Percentiles rank a stretch among this genome's conserved stretches.
phyloP scores from a whole-genome alignment of 345 rosid species.

The Gossypium australe region DNA sequence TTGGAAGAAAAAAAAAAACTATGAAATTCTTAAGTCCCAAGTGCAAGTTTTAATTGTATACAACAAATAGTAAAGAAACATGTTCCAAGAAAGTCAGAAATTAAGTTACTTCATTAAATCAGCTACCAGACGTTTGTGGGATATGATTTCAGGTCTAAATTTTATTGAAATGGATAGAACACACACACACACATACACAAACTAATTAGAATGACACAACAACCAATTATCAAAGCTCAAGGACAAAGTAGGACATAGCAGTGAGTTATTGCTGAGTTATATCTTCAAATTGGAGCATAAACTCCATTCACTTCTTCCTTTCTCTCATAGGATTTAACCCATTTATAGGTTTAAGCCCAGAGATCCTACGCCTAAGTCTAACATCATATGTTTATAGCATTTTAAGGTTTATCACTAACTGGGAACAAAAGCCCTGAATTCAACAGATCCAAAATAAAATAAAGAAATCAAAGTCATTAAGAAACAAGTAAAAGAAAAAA shows the following conservation, averaged over 20 bases:
- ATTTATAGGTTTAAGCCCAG: not conserved
- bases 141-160: not conserved
- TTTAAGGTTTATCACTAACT: not conserved
- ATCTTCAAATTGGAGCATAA: not conserved
- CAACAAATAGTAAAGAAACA: not conserved
- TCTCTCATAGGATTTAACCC: not conserved
- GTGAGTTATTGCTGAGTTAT: not conserved
- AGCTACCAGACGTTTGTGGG: not conserved
- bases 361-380: not conserved
- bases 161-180: not conserved
- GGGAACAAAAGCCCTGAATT: not conserved
- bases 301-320: not conserved
- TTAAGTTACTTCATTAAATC: not conserved
- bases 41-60: not conserved
- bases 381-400: not conserved
- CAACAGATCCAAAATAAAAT: not conserved
- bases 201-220: not conserved
- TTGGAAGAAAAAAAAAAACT: no score
- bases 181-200: not conserved
- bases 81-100: not conserved
- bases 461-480: not conserved
- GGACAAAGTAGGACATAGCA: not conserved
- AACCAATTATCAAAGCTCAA: not conserved
- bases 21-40: not conserved
- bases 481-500: not conserved